Percentiles rank a stretch among this genome's conserved stretches.
Conservation (phyloP, 164 flowering plant genomes). For the Nymphaea colorata region DNA sequence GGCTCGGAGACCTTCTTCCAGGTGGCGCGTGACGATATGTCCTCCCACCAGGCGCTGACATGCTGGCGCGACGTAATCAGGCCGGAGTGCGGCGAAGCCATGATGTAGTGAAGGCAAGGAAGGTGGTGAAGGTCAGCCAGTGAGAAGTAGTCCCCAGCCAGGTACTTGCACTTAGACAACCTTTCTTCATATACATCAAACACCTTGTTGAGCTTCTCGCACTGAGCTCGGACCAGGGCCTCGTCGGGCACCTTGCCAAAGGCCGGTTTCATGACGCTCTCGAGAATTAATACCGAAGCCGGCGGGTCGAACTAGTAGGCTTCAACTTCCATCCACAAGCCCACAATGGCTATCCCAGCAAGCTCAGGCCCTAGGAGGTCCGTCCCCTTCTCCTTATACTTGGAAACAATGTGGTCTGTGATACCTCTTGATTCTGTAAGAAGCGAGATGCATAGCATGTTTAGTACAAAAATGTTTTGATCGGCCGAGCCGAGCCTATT, state of each 20-base stretch:
- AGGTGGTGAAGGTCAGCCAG: slow-evolving; percentile 48
- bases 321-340: slow-evolving; percentile 52
- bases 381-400: slow-evolving; percentile 29
- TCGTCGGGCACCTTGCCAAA: slow-evolving; percentile 25
- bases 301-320: slow-evolving; percentile 36
- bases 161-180: slow-evolving; percentile 33
- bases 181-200: slow-evolving; percentile 44
- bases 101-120: slow-evolving; percentile 27
- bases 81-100: slow-evolving; percentile 21
- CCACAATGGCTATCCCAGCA: slow-evolving; percentile 33
- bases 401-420: slow-evolving; percentile 25
- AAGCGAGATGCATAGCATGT: not conserved
- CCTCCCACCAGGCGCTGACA: slow-evolving; percentile 61
- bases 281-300: slow-evolving; percentile 21
- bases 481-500: not conserved
- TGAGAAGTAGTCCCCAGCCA: slow-evolving; percentile 41
- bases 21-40: slow-evolving; percentile 36
- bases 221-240: slow-evolving; percentile 16
- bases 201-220: slow-evolving; percentile 35
- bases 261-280: slow-evolving; percentile 22
- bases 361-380: slow-evolving; percentile 23
- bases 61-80: slow-evolving; percentile 19
- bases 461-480: not conserved
- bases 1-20: slow-evolving; percentile 17
- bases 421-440: slow-evolving; percentile 38